These are phyloP conservation scores for Colletotrichum sp. DNA, from an alignment of 2,329 filamentous ascomycete species.

Conservation along the genomic window DNA sequence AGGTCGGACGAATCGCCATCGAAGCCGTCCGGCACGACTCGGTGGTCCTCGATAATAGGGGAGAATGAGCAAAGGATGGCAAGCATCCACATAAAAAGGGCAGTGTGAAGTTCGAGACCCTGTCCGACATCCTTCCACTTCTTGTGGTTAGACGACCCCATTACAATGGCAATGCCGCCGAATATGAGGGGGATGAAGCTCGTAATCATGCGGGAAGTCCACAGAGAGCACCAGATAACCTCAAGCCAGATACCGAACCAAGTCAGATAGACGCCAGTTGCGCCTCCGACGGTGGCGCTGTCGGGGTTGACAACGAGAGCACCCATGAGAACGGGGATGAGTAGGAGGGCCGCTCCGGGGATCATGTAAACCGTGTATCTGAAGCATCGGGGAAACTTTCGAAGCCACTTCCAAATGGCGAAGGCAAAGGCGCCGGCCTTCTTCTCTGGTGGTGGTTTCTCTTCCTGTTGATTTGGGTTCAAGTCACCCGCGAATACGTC, in stretches of 20 bases:
- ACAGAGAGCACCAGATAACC: slow-evolving; percentile 89
- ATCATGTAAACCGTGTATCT: slow-evolving; percentile 55
- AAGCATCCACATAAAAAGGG: slow-evolving; percentile 91
- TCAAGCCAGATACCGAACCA: slow-evolving; percentile 98
- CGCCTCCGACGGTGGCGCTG: slow-evolving; percentile 58
- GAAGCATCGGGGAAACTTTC: slow-evolving; percentile 54
- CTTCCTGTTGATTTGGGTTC: slow-evolving; percentile 20
- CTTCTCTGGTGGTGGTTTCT: slow-evolving; percentile 20
- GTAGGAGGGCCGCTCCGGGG: slow-evolving; percentile 47
- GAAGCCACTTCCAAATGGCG: slow-evolving; percentile 47
- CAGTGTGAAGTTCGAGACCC: slow-evolving; percentile 83
- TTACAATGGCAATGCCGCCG: slow-evolving; percentile 67
- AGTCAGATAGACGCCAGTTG: slow-evolving; percentile 77
- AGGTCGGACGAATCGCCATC: slow-evolving; percentile 54
- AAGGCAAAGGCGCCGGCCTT: slow-evolving; percentile 30
- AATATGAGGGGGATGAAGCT: slow-evolving; percentile 54
- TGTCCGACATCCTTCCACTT: slow-evolving; percentile 93
- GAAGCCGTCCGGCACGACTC: slow-evolving; percentile 32
- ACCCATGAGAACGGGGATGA: slow-evolving; percentile 53
- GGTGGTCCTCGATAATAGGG: slow-evolving; percentile 74
- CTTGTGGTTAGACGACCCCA: slow-evolving; percentile 83
- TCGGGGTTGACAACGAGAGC: slow-evolving; percentile 40
- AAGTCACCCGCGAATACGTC: slow-evolving; percentile 44
- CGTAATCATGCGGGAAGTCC: slow-evolving; percentile 70
- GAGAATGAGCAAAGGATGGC: slow-evolving; percentile 85